Percentiles rank a stretch among this genome's conserved stretches.
Conservation (phyloP, 441 rosid genomes). For the Bocquillonia castaneifolia region DNA sequence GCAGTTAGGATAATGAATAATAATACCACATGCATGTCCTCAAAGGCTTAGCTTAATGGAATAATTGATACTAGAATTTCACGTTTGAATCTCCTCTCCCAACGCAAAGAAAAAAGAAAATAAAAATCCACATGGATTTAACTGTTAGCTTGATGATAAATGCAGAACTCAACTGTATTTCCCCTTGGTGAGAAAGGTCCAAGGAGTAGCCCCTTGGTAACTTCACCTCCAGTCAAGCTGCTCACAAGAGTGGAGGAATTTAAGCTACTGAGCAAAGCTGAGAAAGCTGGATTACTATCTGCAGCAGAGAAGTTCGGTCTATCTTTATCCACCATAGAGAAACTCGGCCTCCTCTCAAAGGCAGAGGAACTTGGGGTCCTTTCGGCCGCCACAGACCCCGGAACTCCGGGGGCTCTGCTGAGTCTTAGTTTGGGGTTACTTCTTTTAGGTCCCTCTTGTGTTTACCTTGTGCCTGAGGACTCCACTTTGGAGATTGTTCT, state of each 20-base stretch:
- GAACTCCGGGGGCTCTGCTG: conserved; percentile 55
- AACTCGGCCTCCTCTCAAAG: conserved; percentile 80
- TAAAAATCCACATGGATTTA: no score
- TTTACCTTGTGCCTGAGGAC: conserved; percentile 73
- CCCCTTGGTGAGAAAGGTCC: conserved; percentile 47
- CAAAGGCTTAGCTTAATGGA: no score
- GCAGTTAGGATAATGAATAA: no score
- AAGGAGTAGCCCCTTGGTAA: conserved; percentile 27
- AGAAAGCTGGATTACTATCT: conserved; percentile 77
- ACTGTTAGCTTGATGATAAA: background rate
- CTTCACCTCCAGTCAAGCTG: conserved; percentile 52
- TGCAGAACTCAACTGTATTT: conserved; percentile 43
- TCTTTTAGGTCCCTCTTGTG: conserved; percentile 68
- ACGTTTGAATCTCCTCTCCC: no score
- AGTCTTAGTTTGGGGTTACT: conserved; percentile 63
- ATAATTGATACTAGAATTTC: no score
- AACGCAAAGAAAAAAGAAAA: no score
- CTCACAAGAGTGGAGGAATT: conserved; percentile 85
- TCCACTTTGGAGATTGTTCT: conserved; percentile 53
- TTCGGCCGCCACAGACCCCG: conserved; percentile 80
- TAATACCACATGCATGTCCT: no score
- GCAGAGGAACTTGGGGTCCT: conserved; percentile 79
- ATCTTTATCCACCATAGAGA: conserved; percentile 76
- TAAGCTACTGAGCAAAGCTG: conserved; percentile 75
- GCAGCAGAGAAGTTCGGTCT: conserved; percentile 83